Conservation (phyloP, 352 stramenopile genomes). For the Phytophthora fragariae region DNA sequence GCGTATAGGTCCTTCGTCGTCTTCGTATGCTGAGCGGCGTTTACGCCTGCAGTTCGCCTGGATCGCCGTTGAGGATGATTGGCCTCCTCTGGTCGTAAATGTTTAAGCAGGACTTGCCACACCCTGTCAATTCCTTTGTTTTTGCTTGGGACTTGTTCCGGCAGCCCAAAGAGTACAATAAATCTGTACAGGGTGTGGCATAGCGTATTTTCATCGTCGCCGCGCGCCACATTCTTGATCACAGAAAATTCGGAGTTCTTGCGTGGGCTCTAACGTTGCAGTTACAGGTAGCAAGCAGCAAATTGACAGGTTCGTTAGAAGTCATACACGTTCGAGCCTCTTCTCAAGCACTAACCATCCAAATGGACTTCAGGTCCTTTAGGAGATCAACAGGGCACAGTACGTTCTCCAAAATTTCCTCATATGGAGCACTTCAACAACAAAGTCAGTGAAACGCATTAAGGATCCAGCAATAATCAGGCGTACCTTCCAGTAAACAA, state of each 20-base stretch:
- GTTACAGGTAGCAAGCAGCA: neutral
- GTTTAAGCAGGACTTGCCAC: slow-evolving; percentile 69
- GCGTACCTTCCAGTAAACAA: slow-evolving; percentile 94
- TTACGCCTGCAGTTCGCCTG: slow-evolving; percentile 26
- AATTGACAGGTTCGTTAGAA: neutral
- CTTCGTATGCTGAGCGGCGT: slow-evolving; percentile 17
- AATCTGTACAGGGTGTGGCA: slow-evolving; percentile 97
- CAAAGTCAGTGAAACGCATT: slow-evolving; percentile 6
- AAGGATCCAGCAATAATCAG: neutral
- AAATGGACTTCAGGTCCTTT: slow-evolving; percentile 88
- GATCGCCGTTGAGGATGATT: slow-evolving; percentile 26
- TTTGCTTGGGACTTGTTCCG: slow-evolving; percentile 55
- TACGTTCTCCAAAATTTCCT: slow-evolving; percentile 97
- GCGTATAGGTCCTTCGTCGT: slow-evolving; percentile 49
- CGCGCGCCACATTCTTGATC: slow-evolving; percentile 61
- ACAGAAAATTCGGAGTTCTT: slow-evolving; percentile 76
- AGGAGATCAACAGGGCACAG: slow-evolving; percentile 89
- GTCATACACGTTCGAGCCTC: neutral
- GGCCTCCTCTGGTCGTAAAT: slow-evolving; percentile 58
- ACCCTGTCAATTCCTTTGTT: slow-evolving; percentile 52
- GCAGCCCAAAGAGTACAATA: slow-evolving; percentile 96
- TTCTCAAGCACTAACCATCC: slow-evolving; percentile 64
- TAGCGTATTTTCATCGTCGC: slow-evolving; percentile 86
- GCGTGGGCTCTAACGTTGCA: slow-evolving; percentile 45
- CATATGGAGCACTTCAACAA: slow-evolving; percentile 92